Percentiles rank a stretch among this genome's conserved stretches.
phyloP scores from a whole-genome alignment of 495 filamentous ascomycete species.

The Aspergillus cavernicola region DNA sequence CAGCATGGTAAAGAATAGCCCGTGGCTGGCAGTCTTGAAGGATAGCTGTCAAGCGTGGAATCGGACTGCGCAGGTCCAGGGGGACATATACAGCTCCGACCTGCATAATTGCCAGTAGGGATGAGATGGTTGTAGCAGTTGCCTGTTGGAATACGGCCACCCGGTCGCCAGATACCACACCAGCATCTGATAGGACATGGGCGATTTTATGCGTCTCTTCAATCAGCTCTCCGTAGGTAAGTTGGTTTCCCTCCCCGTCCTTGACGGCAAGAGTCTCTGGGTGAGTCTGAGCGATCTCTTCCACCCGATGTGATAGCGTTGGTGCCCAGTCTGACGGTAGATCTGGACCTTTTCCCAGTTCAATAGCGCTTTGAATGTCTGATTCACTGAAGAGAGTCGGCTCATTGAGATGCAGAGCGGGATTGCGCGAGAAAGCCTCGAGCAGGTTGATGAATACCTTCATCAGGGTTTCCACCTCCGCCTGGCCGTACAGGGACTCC shows the following conservation, averaged over 20 bases:
- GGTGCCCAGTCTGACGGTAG: slow-evolving; percentile 24
- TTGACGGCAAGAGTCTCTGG: slow-evolving; percentile 11
- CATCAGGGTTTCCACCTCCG: not conserved
- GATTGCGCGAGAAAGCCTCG: not conserved
- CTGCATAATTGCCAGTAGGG: slow-evolving; percentile 48
- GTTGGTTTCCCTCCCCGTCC: slow-evolving; percentile 11
- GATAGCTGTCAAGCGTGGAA: not conserved
- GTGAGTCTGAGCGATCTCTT: slow-evolving; percentile 16
- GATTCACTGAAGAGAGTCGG: not conserved
- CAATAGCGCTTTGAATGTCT: not conserved
- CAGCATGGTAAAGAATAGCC: not conserved
- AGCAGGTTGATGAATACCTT: not conserved
- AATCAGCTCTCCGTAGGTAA: slow-evolving; percentile 17
- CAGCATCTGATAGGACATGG: not conserved
- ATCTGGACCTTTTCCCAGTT: not conserved
- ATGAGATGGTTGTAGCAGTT: not conserved
- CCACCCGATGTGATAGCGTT: slow-evolving; percentile 32
- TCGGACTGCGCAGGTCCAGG: slow-evolving; percentile 31
- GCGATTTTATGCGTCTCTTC: slow-evolving; percentile 9
- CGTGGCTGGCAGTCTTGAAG: not conserved
- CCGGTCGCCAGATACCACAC: not conserved
- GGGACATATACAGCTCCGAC: slow-evolving; percentile 51
- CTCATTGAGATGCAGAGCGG: not conserved
- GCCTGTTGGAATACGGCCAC: slow-evolving; percentile 28
- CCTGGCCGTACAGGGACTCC: slow-evolving; percentile 1